Conservation (phyloP, 495 filamentous ascomycete species). For the Talaromyces thailandensis region DNA sequence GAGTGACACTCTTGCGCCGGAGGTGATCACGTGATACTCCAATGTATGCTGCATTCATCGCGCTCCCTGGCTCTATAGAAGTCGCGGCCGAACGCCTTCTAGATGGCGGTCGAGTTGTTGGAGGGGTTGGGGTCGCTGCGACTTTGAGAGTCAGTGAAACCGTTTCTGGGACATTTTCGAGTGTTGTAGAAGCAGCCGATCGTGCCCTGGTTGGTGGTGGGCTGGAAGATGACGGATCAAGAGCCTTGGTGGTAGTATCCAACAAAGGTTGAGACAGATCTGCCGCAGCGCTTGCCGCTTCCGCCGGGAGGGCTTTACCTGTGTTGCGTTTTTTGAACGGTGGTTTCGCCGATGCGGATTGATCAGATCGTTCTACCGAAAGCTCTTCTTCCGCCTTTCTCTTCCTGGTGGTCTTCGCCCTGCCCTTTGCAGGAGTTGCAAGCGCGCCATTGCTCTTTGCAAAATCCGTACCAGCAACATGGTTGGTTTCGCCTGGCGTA, state of each 20-base stretch:
- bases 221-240: constrained; percentile 16
- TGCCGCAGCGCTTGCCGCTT: constrained; percentile 20
- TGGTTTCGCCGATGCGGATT: constrained; percentile 8
- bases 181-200: constrained; percentile 6
- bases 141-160: not conserved
- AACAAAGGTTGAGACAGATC: not conserved
- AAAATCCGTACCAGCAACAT: constrained; percentile 4
- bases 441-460: constrained; percentile 1
- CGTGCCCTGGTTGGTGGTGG: constrained; percentile 20
- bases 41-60: constrained; percentile 3
- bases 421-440: constrained; percentile 11
- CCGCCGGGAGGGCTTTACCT: constrained; percentile 41
- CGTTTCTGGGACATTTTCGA: not conserved
- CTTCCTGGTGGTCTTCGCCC: constrained; percentile 18
- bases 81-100: constrained; percentile 33
- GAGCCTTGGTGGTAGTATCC: constrained; percentile 1
- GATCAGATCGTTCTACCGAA: constrained; percentile 11
- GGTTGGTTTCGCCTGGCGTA: constrained; percentile 7
- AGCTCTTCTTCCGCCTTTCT: constrained; percentile 19
- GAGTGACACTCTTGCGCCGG: constrained; percentile 38
- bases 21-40: constrained; percentile 24
- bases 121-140: constrained; percentile 23
- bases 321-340: constrained; percentile 47
- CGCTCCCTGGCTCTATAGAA: constrained; percentile 22
- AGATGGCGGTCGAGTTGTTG: constrained; percentile 32